These are phyloP conservation scores for Cystobasidiaceae sp. DNA, from an alignment of 1,284 basidiomycete species.

Conservation along the genomic window DNA sequence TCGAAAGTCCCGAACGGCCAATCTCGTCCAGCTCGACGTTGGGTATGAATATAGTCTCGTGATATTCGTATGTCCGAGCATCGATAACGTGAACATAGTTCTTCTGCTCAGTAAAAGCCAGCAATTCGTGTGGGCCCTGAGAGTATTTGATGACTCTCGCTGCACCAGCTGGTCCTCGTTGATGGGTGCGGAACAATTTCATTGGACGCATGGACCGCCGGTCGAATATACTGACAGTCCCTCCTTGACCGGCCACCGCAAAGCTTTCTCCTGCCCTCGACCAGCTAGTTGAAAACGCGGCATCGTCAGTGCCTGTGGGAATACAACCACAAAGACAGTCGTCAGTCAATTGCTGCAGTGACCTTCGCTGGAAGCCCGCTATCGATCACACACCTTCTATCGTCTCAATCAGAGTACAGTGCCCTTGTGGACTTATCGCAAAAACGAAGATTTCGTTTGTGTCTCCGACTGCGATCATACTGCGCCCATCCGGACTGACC, in stretches of 20 bases:
- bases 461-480: conserved; percentile 77
- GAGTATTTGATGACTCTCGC: conserved; percentile 72
- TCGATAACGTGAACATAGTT: conserved; percentile 68
- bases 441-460: conserved; percentile 73
- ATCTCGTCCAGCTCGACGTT: conserved; percentile 13
- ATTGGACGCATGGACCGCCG: conserved; percentile 37
- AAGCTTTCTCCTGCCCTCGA: conserved; percentile 72
- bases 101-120: conserved; percentile 82
- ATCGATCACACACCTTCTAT: conserved; percentile 33
- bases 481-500: conserved; percentile 75
- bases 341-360: conserved; percentile 44
- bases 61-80: conserved; percentile 68
- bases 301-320: conserved; percentile 47
- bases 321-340: no score
- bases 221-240: conserved; percentile 59
- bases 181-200: not conserved
- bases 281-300: conserved; percentile 77
- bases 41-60: conserved; percentile 64
- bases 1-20: not conserved
- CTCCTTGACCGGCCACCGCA: conserved; percentile 79
- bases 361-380: conserved; percentile 47
- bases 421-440: conserved; percentile 53
- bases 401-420: conserved; percentile 34
- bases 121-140: conserved; percentile 57
- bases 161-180: conserved; percentile 53